phyloP scores from a whole-genome alignment of 2,329 filamentous ascomycete genomes.

The Sporothrix sp. region DNA sequence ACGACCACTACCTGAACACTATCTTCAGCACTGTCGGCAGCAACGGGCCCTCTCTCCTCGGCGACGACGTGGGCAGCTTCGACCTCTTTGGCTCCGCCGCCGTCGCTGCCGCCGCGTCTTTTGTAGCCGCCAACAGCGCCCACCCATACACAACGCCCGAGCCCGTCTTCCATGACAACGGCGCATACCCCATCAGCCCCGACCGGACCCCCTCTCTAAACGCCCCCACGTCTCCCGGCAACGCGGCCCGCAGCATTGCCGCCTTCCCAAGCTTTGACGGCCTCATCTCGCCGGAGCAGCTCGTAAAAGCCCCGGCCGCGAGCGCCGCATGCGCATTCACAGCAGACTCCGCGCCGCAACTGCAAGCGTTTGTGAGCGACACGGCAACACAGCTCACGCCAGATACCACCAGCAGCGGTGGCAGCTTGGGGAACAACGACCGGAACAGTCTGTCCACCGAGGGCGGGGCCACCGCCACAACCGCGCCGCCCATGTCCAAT shows the following conservation, averaged over 20 bases:
- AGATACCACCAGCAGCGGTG: conserved; percentile 38
- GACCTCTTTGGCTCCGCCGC: conserved; percentile 12
- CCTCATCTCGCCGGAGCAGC: conserved; percentile 34
- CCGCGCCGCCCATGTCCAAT: conserved; percentile 31
- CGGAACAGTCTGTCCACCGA: conserved; percentile 33
- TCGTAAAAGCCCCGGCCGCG: conserved; percentile 31
- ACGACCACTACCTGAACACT: conserved; percentile 30
- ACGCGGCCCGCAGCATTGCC: conserved; percentile 18
- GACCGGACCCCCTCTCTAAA: conserved; percentile 41
- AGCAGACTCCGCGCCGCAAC: conserved; percentile 19
- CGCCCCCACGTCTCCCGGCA: conserved; percentile 33
- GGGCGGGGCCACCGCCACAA: conserved; percentile 33
- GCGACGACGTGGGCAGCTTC: conserved; percentile 21
- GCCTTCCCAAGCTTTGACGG: conserved; percentile 19
- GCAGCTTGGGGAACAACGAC: conserved; percentile 16
- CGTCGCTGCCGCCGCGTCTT: conserved; percentile 7
- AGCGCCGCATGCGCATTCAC: conserved; percentile 15
- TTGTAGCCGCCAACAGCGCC: neutral
- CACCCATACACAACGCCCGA: conserved; percentile 14
- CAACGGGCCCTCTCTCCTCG: conserved; percentile 37
- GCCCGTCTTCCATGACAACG: conserved; percentile 19
- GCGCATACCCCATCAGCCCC: conserved; percentile 40
- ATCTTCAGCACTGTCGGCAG: conserved; percentile 38
- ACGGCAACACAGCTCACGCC: conserved; percentile 35
- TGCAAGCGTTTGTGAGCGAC: conserved; percentile 18